Percentiles rank a stretch among this genome's conserved stretches.
These are phyloP conservation scores for Amphichorda felina DNA, from an alignment of 2,329 filamentous ascomycete species.

Conservation along the genomic window DNA sequence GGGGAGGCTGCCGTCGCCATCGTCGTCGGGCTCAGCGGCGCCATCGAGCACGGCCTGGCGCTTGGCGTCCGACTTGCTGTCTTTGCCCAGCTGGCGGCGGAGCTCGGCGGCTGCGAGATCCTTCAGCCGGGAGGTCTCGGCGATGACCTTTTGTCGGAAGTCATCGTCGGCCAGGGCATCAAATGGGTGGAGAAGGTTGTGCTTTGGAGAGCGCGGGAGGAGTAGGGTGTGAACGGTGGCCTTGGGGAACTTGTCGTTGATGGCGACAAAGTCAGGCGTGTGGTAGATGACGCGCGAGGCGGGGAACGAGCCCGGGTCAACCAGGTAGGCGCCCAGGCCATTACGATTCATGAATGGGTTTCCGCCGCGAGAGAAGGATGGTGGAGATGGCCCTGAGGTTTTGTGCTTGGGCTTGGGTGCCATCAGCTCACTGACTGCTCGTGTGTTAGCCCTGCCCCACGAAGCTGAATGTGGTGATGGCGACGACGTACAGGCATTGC, in stretches of 20 bases:
- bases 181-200: slow-evolving; percentile 60
- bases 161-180: slow-evolving; percentile 57
- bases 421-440: slow-evolving; percentile 24
- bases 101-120: slow-evolving; percentile 63
- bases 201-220: slow-evolving; percentile 57
- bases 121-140: slow-evolving; percentile 49
- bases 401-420: slow-evolving; percentile 21
- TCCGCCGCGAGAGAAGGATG: slow-evolving; percentile 6
- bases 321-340: slow-evolving; percentile 56
- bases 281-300: slow-evolving; percentile 52
- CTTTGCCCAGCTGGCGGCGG: slow-evolving; percentile 51
- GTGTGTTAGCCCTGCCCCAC: no score
- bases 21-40: slow-evolving; percentile 14
- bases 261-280: slow-evolving; percentile 57
- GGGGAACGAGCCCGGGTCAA: slow-evolving; percentile 48
- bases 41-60: slow-evolving; percentile 58
- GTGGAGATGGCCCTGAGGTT: slow-evolving; percentile 9
- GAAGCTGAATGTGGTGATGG: no score
- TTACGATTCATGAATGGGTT: slow-evolving; percentile 38
- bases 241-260: slow-evolving; percentile 82
- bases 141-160: slow-evolving; percentile 54
- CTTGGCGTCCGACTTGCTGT: slow-evolving; percentile 49
- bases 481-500: slow-evolving; percentile 34
- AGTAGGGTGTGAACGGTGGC: slow-evolving; percentile 75
- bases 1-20: slow-evolving; percentile 39